These are phyloP conservation scores for Flaveria linearis DNA, from an alignment of 129 eudicot species.

Conservation along the genomic window DNA sequence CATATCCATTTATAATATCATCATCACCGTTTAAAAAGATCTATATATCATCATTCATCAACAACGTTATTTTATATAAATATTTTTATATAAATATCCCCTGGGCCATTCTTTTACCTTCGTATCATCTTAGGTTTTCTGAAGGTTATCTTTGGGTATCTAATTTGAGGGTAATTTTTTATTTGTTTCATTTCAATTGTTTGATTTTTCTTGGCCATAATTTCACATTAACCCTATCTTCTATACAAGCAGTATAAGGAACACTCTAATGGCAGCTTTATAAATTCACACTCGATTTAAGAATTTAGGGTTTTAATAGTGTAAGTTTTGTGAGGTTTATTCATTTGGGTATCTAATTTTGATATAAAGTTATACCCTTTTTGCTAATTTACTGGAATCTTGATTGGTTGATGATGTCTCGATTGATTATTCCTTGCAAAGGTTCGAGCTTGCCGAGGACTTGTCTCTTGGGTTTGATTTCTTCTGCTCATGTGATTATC, in stretches of 20 bases:
- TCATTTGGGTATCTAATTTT: slow-evolving; percentile 41
- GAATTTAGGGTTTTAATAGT: slow-evolving; percentile 37
- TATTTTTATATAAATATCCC: slow-evolving; percentile 29
- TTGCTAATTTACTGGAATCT: slow-evolving; percentile 36
- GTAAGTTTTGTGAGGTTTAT: slow-evolving; percentile 26
- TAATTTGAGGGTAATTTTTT: slow-evolving; percentile 39
- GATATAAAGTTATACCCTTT: slow-evolving; percentile 22
- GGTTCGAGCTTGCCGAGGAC: slow-evolving; percentile 71
- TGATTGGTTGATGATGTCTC: slow-evolving; percentile 63
- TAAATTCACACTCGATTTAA: slow-evolving; percentile 8
- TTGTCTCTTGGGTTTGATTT: slow-evolving; percentile 81
- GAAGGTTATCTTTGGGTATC: slow-evolving; percentile 21
- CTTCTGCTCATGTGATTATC: slow-evolving; percentile 82
- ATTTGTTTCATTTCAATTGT: slow-evolving; percentile 13
- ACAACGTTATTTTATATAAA: slow-evolving; percentile 24
- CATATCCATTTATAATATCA: background rate
- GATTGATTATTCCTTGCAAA: slow-evolving; percentile 88
- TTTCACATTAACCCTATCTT: slow-evolving; percentile 50
- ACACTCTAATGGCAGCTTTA: slow-evolving; percentile 20
- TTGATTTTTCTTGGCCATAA: slow-evolving; percentile 61
- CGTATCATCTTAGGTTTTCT: slow-evolving; percentile 44
- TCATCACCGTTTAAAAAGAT: background rate
- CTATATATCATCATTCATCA: background rate
- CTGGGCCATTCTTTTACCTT: slow-evolving; percentile 21
- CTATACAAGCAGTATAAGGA: slow-evolving; percentile 23